A percentile compares a stretch with the other conserved stretches of the same genome.
Evolutionary conservation across 371 early-diverging fungal species (phyloP).

Genomic region (Mortierella sp.): DNA sequence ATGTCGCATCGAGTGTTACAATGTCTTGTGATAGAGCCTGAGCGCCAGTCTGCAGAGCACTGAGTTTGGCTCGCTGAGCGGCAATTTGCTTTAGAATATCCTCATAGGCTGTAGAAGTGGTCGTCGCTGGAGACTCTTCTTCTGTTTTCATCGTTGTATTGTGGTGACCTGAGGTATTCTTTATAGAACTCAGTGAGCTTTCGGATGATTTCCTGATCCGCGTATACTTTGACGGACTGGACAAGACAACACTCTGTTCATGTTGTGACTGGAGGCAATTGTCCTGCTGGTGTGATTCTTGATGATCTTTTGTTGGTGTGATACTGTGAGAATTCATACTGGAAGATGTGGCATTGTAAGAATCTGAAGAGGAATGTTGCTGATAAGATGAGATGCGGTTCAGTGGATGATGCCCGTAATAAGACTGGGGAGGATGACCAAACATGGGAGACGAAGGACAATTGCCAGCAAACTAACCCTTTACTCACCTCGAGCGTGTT

Average conservation of each 20-base stretch:
- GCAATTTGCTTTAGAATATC: conserved; percentile 31
- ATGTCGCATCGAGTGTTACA: conserved; percentile 13
- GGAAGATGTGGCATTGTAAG: not conserved
- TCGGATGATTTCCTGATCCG: not conserved
- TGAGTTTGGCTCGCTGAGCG: conserved; percentile 19
- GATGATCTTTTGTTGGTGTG: not conserved
- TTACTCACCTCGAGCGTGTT: not conserved
- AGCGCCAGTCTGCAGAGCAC: conserved; percentile 16
- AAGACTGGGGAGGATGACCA: conserved; percentile 13
- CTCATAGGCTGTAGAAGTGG: conserved; percentile 9
- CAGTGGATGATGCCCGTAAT: conserved; percentile 24
- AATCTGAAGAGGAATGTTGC: not conserved
- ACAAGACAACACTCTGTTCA: not conserved
- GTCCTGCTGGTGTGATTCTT: not conserved
- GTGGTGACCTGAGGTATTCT: not conserved
- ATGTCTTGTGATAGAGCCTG: conserved; percentile 17
- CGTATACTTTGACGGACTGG: conserved; percentile 3
- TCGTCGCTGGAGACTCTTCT: not conserved
- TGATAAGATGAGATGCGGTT: conserved; percentile 15
- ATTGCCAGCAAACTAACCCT: not conserved
- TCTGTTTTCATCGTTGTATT: not conserved
- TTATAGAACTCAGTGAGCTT: not conserved
- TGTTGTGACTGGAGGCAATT: conserved; percentile 8
- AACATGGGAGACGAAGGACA: conserved; percentile 12
- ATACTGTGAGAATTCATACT: not conserved